A percentile compares a stretch with the other conserved stretches of the same genome.
These are phyloP conservation scores for Fusarium illudens DNA, from an alignment of 2,329 filamentous ascomycete species.

Conservation along the genomic window DNA sequence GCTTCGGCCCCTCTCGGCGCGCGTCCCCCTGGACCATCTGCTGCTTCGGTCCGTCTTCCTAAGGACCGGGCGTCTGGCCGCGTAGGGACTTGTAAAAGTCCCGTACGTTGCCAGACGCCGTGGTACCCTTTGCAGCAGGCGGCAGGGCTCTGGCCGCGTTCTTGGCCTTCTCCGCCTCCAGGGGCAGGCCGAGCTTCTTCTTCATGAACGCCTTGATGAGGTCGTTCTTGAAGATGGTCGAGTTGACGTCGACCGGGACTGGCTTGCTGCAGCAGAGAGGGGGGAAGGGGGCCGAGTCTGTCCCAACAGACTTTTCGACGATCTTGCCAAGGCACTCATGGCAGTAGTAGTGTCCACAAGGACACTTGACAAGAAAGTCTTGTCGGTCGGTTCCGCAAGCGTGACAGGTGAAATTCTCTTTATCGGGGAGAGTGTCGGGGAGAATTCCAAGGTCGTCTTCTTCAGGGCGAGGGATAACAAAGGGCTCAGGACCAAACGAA, in stretches of 20 bases:
- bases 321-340: background rate
- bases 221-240: background rate
- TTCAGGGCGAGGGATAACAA: background rate
- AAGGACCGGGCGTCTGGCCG: background rate
- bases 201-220: background rate
- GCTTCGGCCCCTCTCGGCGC: background rate
- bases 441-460: no score
- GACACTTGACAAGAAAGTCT: background rate
- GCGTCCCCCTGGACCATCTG: background rate
- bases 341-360: conserved; percentile 15
- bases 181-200: background rate
- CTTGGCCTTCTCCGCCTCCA: background rate
- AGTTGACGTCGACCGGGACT: conserved; percentile 7
- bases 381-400: background rate
- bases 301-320: conserved; percentile 4
- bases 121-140: background rate
- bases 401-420: background rate
- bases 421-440: no score
- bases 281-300: background rate
- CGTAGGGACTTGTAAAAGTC: no score
- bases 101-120: no score
- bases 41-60: background rate
- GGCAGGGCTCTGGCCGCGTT: background rate
- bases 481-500: background rate
- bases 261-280: conserved; percentile 1